phyloP scores from a whole-genome alignment of 164 flowering plant species.

The Macadamia integrifolia region DNA sequence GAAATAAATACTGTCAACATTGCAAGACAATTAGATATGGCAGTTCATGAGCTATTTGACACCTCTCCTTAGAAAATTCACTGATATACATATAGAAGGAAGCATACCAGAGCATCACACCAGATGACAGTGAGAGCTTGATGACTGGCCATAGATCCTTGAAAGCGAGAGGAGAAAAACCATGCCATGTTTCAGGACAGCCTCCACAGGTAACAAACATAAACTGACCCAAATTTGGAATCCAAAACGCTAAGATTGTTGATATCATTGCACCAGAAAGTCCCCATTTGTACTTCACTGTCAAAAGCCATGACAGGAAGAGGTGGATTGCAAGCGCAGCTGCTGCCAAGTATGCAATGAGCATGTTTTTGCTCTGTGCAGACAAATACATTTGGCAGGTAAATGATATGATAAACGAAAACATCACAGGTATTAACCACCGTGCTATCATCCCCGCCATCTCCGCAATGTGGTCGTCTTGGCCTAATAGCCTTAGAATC shows the following conservation, averaged over 20 bases:
- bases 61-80: no score
- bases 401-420: conserved; percentile 29
- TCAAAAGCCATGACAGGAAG: conserved; percentile 42
- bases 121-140: conserved; percentile 24
- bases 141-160: conserved; percentile 46
- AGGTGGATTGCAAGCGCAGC: conserved; percentile 30
- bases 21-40: no score
- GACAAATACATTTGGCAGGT: conserved; percentile 51
- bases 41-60: no score
- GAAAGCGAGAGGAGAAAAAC: conserved; percentile 48
- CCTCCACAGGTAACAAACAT: conserved; percentile 28
- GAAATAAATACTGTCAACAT: no score
- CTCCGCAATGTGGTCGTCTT: conserved; percentile 25
- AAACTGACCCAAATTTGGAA: conserved; percentile 39
- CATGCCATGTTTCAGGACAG: conserved; percentile 54
- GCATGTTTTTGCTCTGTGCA: conserved; percentile 47
- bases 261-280: conserved; percentile 41
- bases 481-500: conserved; percentile 40
- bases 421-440: conserved; percentile 37
- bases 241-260: conserved; percentile 34
- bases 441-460: conserved; percentile 27
- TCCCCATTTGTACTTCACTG: conserved; percentile 26
- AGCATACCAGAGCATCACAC: conserved; percentile 57
- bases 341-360: conserved; percentile 42
- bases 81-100: no score